Conservation (phyloP, 108 stramenopile genomes). For the Asterionellopsis glacialis region DNA sequence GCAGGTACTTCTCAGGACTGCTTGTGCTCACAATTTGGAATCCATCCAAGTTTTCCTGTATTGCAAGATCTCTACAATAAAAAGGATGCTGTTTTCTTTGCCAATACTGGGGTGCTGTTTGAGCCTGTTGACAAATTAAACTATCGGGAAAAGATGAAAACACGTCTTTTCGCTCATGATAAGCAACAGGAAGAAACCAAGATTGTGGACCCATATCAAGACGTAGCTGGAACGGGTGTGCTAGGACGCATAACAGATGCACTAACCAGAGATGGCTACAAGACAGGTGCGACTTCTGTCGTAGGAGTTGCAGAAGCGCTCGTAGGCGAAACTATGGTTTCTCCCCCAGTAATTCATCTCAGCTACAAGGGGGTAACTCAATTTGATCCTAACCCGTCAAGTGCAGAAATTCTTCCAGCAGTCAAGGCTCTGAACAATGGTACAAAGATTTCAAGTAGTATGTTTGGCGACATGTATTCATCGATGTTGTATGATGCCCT, state of each 20-base stretch:
- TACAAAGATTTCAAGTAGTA: constrained; percentile 23
- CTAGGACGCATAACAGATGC: constrained; percentile 7
- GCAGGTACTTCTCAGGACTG: constrained; percentile 22
- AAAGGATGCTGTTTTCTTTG: constrained; percentile 30
- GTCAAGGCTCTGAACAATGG: constrained; percentile 27
- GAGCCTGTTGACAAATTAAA: constrained; percentile 9
- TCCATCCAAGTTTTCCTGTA: constrained; percentile 21
- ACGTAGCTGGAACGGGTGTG: constrained; percentile 30
- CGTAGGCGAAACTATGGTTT: background rate
- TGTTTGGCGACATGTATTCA: constrained; percentile 48
- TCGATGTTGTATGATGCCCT: constrained; percentile 17
- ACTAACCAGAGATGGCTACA: constrained; percentile 6
- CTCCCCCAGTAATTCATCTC: too few relatives aligned
- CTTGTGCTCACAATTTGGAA: constrained; percentile 22
- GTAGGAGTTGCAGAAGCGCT: background rate
- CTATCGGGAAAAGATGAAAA: constrained; percentile 3
- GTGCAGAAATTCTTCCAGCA: background rate
- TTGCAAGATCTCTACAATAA: constrained; percentile 27
- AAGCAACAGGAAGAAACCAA: constrained; percentile 27
- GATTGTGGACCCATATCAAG: constrained; percentile 29
- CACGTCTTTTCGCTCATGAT: constrained; percentile 58
- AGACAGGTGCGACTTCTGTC: background rate
- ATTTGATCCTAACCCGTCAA: too few relatives aligned
- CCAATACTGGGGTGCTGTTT: constrained; percentile 30
- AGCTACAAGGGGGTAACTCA: too few relatives aligned